phyloP scores from a whole-genome alignment of 352 stramenopile genomes.

The Phytophthora sp. region DNA sequence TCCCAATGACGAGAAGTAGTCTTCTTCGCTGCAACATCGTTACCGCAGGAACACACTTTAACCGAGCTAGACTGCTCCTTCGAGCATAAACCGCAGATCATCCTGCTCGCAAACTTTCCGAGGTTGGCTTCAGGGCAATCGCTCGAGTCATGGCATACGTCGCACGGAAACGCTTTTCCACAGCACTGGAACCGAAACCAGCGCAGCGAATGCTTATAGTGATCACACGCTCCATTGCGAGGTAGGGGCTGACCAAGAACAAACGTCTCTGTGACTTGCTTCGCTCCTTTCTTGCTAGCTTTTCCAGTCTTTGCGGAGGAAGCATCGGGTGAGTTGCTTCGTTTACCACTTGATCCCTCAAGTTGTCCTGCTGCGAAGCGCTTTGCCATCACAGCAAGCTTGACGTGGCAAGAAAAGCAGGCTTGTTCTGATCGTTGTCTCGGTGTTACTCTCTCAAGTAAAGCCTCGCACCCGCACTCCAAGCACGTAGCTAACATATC shows the following conservation, averaged over 20 bases:
- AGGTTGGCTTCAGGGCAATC: conserved; percentile 72
- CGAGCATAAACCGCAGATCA: conserved; percentile 85
- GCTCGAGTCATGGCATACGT: conserved; percentile 82
- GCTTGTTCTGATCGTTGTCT: conserved; percentile 63
- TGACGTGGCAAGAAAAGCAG: conserved; percentile 82
- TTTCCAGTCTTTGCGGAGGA: conserved; percentile 27
- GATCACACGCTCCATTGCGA: conserved; percentile 70
- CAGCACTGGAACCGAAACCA: conserved; percentile 91
- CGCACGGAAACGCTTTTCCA: conserved; percentile 79
- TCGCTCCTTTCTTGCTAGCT: conserved; percentile 42
- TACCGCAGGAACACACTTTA: conserved; percentile 82
- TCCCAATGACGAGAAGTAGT: conserved; percentile 72
- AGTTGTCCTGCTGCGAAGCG: conserved; percentile 51
- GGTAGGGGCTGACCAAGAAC: conserved; percentile 73
- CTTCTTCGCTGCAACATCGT: conserved; percentile 63
- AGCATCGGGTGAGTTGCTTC: conserved; percentile 6
- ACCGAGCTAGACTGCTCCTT: conserved; percentile 78
- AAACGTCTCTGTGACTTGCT: conserved; percentile 55
- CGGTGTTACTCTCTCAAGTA: conserved; percentile 56
- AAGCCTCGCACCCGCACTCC: conserved; percentile 67
- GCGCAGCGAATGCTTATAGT: conserved; percentile 81
- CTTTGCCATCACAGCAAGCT: conserved; percentile 74
- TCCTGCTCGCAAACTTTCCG: conserved; percentile 81
- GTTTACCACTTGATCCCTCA: conserved; percentile 16
- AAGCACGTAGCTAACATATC: conserved; percentile 79